Evolutionary conservation across 805 yeast species (phyloP), one percentile per base, ranked within the genome.

Genomic region (Candida fluviatilis): DNA sequence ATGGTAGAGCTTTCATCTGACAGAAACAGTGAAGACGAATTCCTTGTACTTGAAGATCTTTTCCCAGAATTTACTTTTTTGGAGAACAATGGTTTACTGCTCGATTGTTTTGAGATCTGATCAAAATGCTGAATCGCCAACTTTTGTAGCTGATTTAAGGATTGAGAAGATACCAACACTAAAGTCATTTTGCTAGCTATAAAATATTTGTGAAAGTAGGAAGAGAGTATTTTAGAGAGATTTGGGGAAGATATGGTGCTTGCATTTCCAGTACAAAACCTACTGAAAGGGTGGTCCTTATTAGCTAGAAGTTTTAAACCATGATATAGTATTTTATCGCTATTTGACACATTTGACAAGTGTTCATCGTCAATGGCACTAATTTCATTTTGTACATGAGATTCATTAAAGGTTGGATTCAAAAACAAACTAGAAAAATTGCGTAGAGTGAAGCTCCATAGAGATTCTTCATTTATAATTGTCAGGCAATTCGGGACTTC

Each of bases 341-440:
- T 11, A 11, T 62, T 58, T 1, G 66, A 48, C 11, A 67, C 59
- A 44, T 84, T 84, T n/a, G 69, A 65, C 3, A 56, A 59, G 51
- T 84, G 90, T 46, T 84, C 95, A 50, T 78, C 80, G 46, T 82
- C 76, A 24, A 84, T 69, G 0, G 86, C 80, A 34, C 64, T 58
- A 0, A 82, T 63, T 54, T 84, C 91, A 35, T 69, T 64, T 25
- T 64, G 60, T 10, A 76, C 61, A 30, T 59, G 50, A 2, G 46
- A 46, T 10, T 63, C 59, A 31, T 66, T 58, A 47, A 84, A 80
- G 3, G 64, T 36, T 1, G 90, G 89, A 2, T 49, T 46, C 30
- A 57, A 60, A 50, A 84, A 74, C 37, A 69, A 68, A 4, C 76
- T 68, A 0, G 80, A 62, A 50, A 84, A 78, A 7, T 71, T 64